These are phyloP conservation scores for Hypoxylon rickii DNA, from an alignment of 495 filamentous ascomycete species.

Conservation along the genomic window DNA sequence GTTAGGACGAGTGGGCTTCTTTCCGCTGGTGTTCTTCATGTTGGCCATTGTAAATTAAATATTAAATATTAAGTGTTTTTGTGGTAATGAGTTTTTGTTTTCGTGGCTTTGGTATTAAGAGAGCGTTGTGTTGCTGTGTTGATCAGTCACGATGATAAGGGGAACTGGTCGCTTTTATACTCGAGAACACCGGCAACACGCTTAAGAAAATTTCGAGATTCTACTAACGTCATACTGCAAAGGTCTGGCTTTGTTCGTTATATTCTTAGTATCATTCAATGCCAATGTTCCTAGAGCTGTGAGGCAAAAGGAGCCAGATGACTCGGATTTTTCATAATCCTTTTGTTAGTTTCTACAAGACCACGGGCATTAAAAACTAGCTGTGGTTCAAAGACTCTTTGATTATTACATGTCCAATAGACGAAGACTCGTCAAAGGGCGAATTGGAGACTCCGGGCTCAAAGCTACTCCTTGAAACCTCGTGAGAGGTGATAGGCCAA, in stretches of 20 bases:
- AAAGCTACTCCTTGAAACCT: too few species aligned
- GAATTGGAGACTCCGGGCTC: too few species aligned
- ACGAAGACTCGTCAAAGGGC: too few species aligned
- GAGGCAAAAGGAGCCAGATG: background rate
- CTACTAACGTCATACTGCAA: background rate
- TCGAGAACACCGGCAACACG: background rate
- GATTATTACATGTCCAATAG: too few species aligned
- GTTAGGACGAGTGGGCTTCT: slow-evolving; percentile 20
- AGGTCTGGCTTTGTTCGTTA: background rate
- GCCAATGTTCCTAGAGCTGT: background rate
- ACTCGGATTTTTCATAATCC: too few species aligned
- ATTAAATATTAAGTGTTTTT: background rate
- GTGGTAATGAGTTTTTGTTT: slow-evolving; percentile 1
- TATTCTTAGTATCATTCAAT: background rate
- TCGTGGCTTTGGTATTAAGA: background rate
- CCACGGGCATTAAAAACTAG: too few species aligned
- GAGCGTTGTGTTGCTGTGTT: background rate
- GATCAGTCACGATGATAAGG: background rate
- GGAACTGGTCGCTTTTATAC: background rate
- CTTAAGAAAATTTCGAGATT: background rate
- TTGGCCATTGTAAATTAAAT: slow-evolving; percentile 11
- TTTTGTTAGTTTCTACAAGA: background rate
- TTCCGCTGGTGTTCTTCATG: slow-evolving; percentile 10
- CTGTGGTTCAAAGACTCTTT: too few species aligned
- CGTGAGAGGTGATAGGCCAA: too few species aligned